Conservation (phyloP, 225 moss, liverwort and hornwort species). For the Lunularia cruciata region DNA sequence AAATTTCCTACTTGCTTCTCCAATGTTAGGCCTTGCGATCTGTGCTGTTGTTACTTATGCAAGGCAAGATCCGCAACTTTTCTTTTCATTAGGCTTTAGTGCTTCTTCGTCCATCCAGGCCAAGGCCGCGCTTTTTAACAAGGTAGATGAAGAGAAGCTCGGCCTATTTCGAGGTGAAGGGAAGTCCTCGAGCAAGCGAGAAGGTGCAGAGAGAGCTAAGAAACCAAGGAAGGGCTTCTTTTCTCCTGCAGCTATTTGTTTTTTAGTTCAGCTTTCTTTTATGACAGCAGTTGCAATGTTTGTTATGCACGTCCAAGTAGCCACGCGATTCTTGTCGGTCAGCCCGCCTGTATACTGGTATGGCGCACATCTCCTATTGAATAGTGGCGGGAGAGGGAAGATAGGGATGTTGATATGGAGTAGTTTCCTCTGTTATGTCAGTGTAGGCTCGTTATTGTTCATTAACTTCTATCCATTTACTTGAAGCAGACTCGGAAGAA, state of each 20-base stretch:
- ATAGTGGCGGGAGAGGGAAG: conserved; percentile 27
- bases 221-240: conserved; percentile 12
- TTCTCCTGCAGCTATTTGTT: conserved; percentile 39
- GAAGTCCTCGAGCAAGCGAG: not conserved
- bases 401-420: conserved; percentile 54
- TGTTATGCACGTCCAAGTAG: conserved; percentile 61
- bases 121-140: conserved; percentile 46
- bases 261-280: conserved; percentile 38
- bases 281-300: conserved; percentile 40
- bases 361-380: conserved; percentile 56
- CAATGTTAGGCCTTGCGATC: conserved; percentile 62
- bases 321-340: conserved; percentile 85
- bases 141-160: conserved; percentile 9
- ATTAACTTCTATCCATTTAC: conserved; percentile 94
- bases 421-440: conserved; percentile 59
- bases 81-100: conserved; percentile 64
- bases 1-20: conserved; percentile 88
- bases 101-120: conserved; percentile 44
- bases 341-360: conserved; percentile 91
- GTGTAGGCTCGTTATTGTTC: conserved; percentile 77
- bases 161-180: not conserved
- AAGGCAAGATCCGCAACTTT: conserved; percentile 59
- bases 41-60: conserved; percentile 57
- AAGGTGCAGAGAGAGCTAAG: not conserved
- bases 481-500: conserved; percentile 31